Percentiles rank a stretch among this genome's conserved stretches.
Conservation (phyloP, 78 protist genomes). For the Isochrysis galbana region DNA sequence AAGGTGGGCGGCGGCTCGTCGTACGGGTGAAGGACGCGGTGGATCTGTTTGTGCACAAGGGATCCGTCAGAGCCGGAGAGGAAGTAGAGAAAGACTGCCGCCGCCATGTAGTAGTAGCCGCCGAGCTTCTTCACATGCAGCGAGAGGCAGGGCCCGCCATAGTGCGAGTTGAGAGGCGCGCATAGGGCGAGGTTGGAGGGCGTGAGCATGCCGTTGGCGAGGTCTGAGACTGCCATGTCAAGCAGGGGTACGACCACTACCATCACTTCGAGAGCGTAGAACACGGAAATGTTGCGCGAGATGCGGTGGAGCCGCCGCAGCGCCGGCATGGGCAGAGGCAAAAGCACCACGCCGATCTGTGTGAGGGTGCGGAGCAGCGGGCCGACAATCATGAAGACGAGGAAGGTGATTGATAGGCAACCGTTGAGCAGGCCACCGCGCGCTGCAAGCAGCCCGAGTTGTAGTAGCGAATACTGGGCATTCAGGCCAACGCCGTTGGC, state of each 20-base stretch:
- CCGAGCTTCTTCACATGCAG: neutral
- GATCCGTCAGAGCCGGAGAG: neutral
- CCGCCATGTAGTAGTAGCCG: neutral
- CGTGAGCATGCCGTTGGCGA: conserved; percentile 12
- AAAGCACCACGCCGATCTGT: neutral
- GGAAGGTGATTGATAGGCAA: neutral
- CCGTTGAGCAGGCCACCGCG: neutral
- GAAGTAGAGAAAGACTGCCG: neutral
- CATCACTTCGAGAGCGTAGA: neutral
- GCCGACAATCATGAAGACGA: neutral
- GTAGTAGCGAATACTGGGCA: neutral
- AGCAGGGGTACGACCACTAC: neutral
- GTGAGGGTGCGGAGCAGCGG: neutral
- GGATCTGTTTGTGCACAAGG: neutral
- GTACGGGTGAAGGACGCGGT: neutral
- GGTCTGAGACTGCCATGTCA: neutral
- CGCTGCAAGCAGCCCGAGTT: neutral
- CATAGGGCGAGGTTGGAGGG: neutral
- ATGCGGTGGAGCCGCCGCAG: neutral
- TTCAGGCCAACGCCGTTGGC: neutral
- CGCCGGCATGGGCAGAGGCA: neutral
- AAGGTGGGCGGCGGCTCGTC: neutral
- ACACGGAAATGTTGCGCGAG: neutral
- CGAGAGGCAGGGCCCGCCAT: neutral
- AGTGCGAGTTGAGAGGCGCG: neutral